Conservation (phyloP, 148 eudicot species). For the Cornus kousa region DNA sequence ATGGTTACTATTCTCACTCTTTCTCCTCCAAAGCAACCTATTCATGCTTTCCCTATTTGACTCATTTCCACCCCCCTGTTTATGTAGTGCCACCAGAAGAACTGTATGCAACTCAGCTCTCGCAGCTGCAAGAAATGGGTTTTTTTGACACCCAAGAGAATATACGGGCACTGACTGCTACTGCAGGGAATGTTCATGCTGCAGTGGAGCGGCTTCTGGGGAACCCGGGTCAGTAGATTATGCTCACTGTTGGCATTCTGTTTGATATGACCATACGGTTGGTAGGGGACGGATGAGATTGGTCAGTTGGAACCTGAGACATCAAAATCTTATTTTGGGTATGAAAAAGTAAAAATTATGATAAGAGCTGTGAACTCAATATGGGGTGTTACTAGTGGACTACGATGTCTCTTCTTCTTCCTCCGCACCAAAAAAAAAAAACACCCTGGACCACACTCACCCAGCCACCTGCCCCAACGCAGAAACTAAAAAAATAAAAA, state of each 20-base stretch:
- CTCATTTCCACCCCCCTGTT: not conserved
- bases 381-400: not conserved
- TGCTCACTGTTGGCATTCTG: not conserved
- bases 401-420: not conserved
- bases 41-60: not conserved
- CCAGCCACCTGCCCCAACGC: too few relatives aligned
- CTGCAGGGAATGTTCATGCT: slow-evolving; percentile 89
- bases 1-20: slow-evolving; percentile 21
- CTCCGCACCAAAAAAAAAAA: not conserved
- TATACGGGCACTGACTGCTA: slow-evolving; percentile 76
- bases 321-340: not conserved
- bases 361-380: not conserved
- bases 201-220: slow-evolving; percentile 92
- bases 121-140: slow-evolving; percentile 97
- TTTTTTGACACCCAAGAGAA: slow-evolving; percentile 87
- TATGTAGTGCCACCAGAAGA: slow-evolving; percentile 86
- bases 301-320: not conserved
- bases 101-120: slow-evolving; percentile 80
- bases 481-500: not conserved
- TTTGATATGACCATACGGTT: not conserved
- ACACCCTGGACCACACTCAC: not conserved
- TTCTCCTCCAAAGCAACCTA: not conserved
- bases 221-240: slow-evolving; percentile 57
- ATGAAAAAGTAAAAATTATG: slow-evolving; percentile 11
- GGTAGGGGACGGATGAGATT: not conserved